phyloP scores from a whole-genome alignment of 106 monocot genomes.

The Xerophyta viscosa region DNA sequence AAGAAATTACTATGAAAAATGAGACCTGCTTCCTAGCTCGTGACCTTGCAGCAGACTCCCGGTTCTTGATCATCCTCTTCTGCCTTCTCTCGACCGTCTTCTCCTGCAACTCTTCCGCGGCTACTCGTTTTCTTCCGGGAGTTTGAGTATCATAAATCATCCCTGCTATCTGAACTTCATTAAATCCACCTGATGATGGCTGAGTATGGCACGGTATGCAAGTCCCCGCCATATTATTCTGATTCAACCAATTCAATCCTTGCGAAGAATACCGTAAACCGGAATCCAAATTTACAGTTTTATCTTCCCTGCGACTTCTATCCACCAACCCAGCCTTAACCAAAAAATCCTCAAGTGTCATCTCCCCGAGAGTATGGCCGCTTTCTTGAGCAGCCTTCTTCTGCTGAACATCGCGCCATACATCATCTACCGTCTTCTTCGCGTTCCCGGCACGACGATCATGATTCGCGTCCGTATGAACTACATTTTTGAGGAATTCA shows the following conservation, averaged over 20 bases:
- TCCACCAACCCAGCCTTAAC: constrained; percentile 30
- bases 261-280: neutral
- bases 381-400: constrained; percentile 8
- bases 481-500: constrained; percentile 46
- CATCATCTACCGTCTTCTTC: constrained; percentile 66
- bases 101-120: constrained; percentile 11
- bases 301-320: constrained; percentile 5
- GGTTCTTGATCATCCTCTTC: constrained; percentile 61
- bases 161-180: constrained; percentile 5
- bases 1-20: neutral
- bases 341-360: constrained; percentile 72
- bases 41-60: constrained; percentile 54
- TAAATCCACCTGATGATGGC: constrained; percentile 3
- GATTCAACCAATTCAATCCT: constrained; percentile 21
- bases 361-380: constrained; percentile 45
- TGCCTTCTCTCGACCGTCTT: constrained; percentile 39
- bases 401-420: constrained; percentile 57
- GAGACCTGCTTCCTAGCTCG: constrained; percentile 49
- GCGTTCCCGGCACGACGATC: constrained; percentile 7
- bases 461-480: constrained; percentile 20
- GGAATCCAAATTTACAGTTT: neutral
- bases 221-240: constrained; percentile 3
- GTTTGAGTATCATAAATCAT: constrained; percentile 5
- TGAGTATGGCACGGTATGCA: constrained; percentile 7
- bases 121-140: constrained; percentile 25